Base-by-base conservation (phyloP, 257 asterid genomes). In the Rehmannia glutinosa region DNA sequence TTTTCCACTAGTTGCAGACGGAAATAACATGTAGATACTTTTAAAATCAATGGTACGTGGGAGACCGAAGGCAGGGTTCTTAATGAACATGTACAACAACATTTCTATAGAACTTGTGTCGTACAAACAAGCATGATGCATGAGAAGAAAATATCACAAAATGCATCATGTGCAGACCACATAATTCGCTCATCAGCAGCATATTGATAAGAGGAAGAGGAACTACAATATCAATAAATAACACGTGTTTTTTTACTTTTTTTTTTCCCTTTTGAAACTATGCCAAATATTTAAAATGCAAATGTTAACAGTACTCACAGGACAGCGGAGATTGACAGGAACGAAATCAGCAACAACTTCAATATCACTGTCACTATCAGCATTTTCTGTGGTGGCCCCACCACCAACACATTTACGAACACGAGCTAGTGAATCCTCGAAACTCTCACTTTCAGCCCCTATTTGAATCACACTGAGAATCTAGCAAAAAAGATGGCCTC, bases 291-390 rank as follows among this genome's bases (percentile, higher is more conserved):
- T 32, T 7, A 47, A 45, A 72, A 55, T 43, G 65, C 42, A 69
- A 60, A 72, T 57, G 17, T 54, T 58, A 72, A 66, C n/a, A 52
- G 46, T 64, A 75, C 97, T 87, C 81, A 95, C 99, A 73, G 99
- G 98, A 71, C 99, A 95, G 16, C 99, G 96, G 64, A 95, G 98
- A 79, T 86, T 91, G 82, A 95, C 96, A 78, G 99, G 89, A 72
- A 95, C 81, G 62, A 39, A 84, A 78, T 91, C 99, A 78, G 99
- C 96, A 76, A 95, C 95, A 63, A 95, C 95, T 95, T 95, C 99
- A 77, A 95, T 75, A 69, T 91, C 99, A 63, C 97, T 91, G 82
- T 95, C 98, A 58, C 95, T 86, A 65, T 91, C 98, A 79, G 99
- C 97, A 79, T 87, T 84, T 83, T 88, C 99, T 56, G 94, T 82